Evolutionary conservation across 2,329 filamentous ascomycete species (phyloP).

Genomic region (Gaeumannomyces sp.): DNA sequence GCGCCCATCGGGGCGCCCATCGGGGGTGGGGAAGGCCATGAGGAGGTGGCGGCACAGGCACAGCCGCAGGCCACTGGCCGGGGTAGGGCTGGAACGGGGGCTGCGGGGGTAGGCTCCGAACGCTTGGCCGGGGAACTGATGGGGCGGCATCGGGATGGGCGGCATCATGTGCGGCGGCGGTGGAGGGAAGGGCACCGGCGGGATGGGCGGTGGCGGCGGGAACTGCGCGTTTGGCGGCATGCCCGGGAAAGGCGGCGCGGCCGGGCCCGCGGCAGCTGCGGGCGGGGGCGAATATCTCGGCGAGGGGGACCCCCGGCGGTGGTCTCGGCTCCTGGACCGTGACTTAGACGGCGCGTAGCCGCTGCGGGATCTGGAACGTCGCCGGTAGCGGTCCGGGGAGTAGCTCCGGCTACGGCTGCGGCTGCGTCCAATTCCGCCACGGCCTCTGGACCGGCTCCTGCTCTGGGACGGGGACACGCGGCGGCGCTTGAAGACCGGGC

Average conservation of each 20-base stretch:
- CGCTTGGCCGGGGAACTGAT: slow-evolving; percentile 14
- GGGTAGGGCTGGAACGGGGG: slow-evolving; percentile 33
- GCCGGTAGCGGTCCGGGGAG: slow-evolving; percentile 19
- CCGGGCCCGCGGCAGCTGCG: background rate
- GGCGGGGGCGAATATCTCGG: slow-evolving; percentile 17
- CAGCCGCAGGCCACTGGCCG: slow-evolving; percentile 34
- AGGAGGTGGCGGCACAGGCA: slow-evolving; percentile 24
- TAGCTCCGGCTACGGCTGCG: slow-evolving; percentile 17
- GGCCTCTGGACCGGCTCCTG: slow-evolving; percentile 18
- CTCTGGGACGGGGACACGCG: slow-evolving; percentile 22
- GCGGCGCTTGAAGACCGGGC: slow-evolving; percentile 33
- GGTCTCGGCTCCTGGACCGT: slow-evolving; percentile 17
- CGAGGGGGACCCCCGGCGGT: slow-evolving; percentile 18
- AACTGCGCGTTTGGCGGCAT: slow-evolving; percentile 14
- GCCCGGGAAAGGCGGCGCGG: background rate
- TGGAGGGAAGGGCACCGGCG: slow-evolving; percentile 9
- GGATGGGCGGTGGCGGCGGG: slow-evolving; percentile 13
- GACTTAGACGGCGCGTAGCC: slow-evolving; percentile 18
- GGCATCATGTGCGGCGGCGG: slow-evolving; percentile 6
- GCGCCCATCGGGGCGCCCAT: background rate
- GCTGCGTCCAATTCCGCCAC: slow-evolving; percentile 9
- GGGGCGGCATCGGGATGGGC: slow-evolving; percentile 2
- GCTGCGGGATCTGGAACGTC: slow-evolving; percentile 14
- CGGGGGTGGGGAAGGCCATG: background rate
- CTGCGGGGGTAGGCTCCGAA: slow-evolving; percentile 23